Evolutionary conservation across 768 basidiomycete species (phyloP).

Genomic region (Aureoboletus auriporus): DNA sequence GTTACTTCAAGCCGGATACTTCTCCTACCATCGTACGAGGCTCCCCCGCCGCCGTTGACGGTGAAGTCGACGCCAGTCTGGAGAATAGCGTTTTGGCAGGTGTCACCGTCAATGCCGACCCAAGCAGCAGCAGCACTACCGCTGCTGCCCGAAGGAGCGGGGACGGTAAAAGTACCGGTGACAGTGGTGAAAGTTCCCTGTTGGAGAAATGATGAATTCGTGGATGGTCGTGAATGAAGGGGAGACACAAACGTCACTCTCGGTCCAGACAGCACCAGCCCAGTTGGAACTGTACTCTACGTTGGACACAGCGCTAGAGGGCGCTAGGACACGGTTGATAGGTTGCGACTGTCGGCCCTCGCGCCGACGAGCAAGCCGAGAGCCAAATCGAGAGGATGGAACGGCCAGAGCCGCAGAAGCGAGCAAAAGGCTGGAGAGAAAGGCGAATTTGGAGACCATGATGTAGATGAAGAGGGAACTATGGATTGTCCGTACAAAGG

Average conservation of each 20-base stretch:
- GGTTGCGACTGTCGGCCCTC: slow-evolving; percentile 10
- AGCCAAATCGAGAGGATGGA: slow-evolving; percentile 12
- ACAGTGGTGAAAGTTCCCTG: slow-evolving; percentile 20
- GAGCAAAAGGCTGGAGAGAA: slow-evolving; percentile 17
- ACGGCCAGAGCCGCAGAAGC: slow-evolving; percentile 13
- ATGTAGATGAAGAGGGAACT: neutral
- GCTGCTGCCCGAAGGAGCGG: slow-evolving; percentile 8
- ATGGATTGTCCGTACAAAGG: neutral
- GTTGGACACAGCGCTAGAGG: neutral
- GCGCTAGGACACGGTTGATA: neutral
- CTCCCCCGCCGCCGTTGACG: neutral
- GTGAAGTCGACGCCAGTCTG: slow-evolving; percentile 19
- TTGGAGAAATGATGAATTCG: slow-evolving; percentile 1
- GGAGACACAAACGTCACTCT: slow-evolving; percentile 7
- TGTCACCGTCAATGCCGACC: slow-evolving; percentile 24
- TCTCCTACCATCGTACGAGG: slow-evolving; percentile 13
- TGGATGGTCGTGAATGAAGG: neutral
- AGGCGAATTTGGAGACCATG: slow-evolving; percentile 17
- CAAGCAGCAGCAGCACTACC: slow-evolving; percentile 15
- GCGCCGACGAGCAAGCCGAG: slow-evolving; percentile 14
- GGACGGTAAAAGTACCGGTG: slow-evolving; percentile 19
- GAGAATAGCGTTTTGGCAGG: slow-evolving; percentile 11
- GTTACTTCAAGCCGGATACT: neutral
- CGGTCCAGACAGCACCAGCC: slow-evolving; percentile 14
- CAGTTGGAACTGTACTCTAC: slow-evolving; percentile 16